A percentile compares a stretch with the other conserved stretches of the same genome.
These are phyloP conservation scores for Hygrophoropsis aurantiaca DNA, from an alignment of 768 basidiomycete species.

Conservation along the genomic window DNA sequence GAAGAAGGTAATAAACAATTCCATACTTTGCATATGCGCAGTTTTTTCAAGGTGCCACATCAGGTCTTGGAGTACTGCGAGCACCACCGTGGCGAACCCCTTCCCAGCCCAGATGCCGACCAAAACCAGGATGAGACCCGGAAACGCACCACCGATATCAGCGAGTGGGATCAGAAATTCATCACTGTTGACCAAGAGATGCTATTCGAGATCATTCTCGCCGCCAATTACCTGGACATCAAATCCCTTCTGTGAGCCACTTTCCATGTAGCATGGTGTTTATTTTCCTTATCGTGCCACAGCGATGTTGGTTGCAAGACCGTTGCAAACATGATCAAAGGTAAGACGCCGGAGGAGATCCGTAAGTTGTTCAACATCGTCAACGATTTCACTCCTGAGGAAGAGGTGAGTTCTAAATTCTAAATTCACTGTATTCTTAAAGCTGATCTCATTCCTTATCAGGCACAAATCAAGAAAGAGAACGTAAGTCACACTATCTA, in stretches of 20 bases:
- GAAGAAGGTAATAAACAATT: slow-evolving; percentile 74
- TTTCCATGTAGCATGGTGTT: background rate
- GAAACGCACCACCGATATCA: slow-evolving; percentile 97
- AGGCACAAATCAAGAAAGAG: slow-evolving; percentile 99
- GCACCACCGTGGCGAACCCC: slow-evolving; percentile 96
- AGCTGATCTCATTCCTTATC: slow-evolving; percentile 11
- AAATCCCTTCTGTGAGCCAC: slow-evolving; percentile 87
- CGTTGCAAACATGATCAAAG: slow-evolving; percentile 99
- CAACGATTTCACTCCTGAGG: slow-evolving; percentile 98
- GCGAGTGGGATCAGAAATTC: slow-evolving; percentile 99
- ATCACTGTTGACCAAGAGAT: slow-evolving; percentile 99
- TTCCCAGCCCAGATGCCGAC: slow-evolving; percentile 81
- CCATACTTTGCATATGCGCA: slow-evolving; percentile 2
- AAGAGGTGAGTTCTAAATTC: slow-evolving; percentile 66
- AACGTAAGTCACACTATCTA: slow-evolving; percentile 61
- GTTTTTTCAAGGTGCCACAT: background rate
- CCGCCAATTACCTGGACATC: slow-evolving; percentile 99
- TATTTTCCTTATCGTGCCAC: slow-evolving; percentile 4
- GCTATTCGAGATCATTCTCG: slow-evolving; percentile 99
- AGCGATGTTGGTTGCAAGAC: slow-evolving; percentile 99
- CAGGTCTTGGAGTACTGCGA: slow-evolving; percentile 99
- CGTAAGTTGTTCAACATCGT: slow-evolving; percentile 97
- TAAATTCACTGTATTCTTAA: slow-evolving; percentile 4
- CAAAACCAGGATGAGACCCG: slow-evolving; percentile 89
- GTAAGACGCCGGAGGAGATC: slow-evolving; percentile 99